A percentile compares a stretch with the other conserved stretches of the same genome.
These are phyloP conservation scores for Hippophae gyantsensis DNA, from an alignment of 306 rosid species.

Conservation along the genomic window DNA sequence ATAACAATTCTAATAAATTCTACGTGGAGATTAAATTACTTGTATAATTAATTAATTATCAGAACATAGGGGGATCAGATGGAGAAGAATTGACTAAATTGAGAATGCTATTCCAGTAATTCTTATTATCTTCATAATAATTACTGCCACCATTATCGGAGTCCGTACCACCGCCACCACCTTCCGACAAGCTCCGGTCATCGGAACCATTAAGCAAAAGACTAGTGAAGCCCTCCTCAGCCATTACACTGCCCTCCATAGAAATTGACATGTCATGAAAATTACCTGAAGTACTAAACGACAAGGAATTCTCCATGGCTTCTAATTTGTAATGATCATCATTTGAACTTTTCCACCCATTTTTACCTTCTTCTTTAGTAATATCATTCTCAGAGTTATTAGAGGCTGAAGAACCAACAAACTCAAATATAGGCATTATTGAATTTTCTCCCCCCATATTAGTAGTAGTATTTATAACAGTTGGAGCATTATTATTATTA, in stretches of 20 bases:
- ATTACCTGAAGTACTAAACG: slow-evolving; percentile 17
- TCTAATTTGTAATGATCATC: slow-evolving; percentile 21
- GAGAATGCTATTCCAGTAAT: slow-evolving; percentile 88
- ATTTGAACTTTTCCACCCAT: slow-evolving; percentile 46
- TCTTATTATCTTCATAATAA: slow-evolving; percentile 77
- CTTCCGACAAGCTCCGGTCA: slow-evolving; percentile 55
- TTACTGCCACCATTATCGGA: slow-evolving; percentile 25
- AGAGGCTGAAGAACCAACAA: slow-evolving; percentile 60
- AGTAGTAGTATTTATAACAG: too few relatives aligned
- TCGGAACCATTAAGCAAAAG: slow-evolving; percentile 70
- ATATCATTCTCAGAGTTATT: slow-evolving; percentile 24
- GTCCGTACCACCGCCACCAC: slow-evolving; percentile 30
- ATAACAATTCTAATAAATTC: neutral
- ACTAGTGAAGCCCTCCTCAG: slow-evolving; percentile 79
- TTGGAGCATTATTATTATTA: too few relatives aligned
- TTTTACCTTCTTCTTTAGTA: slow-evolving; percentile 54
- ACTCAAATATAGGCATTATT: slow-evolving; percentile 42
- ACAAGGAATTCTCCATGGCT: slow-evolving; percentile 34
- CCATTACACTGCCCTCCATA: slow-evolving; percentile 33
- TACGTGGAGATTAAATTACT: neutral
- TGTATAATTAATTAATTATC: neutral
- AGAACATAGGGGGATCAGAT: slow-evolving; percentile 71
- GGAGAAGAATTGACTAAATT: slow-evolving; percentile 90
- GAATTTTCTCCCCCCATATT: too few relatives aligned
- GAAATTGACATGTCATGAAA: slow-evolving; percentile 31